Evolutionary conservation across 1,284 basidiomycete species (phyloP).

Genomic region (Trichosporon faecale): DNA sequence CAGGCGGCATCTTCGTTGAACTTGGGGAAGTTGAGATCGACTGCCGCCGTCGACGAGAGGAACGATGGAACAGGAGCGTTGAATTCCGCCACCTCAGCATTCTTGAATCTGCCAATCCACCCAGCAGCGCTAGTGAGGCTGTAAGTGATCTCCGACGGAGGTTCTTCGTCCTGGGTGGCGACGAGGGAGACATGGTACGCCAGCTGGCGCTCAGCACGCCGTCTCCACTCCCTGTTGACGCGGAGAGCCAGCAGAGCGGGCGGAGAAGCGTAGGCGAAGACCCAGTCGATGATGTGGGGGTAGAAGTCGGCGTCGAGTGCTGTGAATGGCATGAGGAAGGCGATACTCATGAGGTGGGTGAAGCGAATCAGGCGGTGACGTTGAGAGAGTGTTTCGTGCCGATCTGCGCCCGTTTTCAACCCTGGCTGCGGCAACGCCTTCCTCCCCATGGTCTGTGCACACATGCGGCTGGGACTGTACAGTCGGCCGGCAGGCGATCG

Average conservation of each 20-base stretch:
- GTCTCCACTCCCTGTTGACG: background rate
- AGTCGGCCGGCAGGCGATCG: no score
- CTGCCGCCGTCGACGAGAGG: background rate
- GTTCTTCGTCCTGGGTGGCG: background rate
- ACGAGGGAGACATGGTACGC: background rate
- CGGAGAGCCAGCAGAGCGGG: constrained; percentile 12
- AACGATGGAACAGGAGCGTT: background rate
- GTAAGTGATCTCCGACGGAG: background rate
- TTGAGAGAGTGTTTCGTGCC: no score
- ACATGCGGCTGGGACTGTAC: no score
- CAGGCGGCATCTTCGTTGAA: background rate
- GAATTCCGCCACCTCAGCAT: background rate
- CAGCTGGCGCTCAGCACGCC: background rate
- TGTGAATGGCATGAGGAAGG: background rate
- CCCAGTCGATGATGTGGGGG: constrained; percentile 16
- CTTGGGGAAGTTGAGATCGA: background rate
- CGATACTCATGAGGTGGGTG: background rate
- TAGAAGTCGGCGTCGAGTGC: constrained; percentile 14
- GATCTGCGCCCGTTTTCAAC: background rate
- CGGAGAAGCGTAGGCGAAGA: constrained; percentile 8
- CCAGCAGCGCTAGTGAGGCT: background rate
- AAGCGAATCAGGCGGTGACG: background rate
- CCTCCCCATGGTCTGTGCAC: background rate
- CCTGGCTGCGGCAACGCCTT: background rate
- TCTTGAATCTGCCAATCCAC: background rate